Percentiles rank a stretch among this genome's conserved stretches.
These are phyloP conservation scores for Blastobotrys serpentis DNA, from an alignment of 1,139 yeast species.

Conservation along the genomic window DNA sequence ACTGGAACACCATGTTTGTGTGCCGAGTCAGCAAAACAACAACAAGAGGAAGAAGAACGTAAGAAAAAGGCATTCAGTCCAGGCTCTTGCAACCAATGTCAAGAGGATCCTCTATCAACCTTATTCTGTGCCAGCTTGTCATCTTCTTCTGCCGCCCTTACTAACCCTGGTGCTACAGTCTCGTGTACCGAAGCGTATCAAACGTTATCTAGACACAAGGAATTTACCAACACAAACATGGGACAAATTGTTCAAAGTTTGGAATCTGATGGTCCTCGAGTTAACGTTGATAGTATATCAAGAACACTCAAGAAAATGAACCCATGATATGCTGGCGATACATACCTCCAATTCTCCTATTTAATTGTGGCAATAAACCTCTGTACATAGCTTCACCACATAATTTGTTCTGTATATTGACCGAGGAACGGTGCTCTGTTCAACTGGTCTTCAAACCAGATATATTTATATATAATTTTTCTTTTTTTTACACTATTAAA, in stretches of 20 bases:
- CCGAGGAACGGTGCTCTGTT: no score
- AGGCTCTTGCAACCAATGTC: conserved; percentile 76
- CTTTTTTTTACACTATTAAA: conserved; percentile 15
- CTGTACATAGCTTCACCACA: no score
- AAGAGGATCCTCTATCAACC: conserved; percentile 75
- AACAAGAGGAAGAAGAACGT: conserved; percentile 6
- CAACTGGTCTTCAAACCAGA: no score
- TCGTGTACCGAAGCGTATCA: conserved; percentile 84
- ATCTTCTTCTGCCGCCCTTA: conserved; percentile 7
- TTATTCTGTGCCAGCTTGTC: conserved; percentile 75
- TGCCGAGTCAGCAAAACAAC: conserved; percentile 57
- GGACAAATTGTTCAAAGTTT: conserved; percentile 65
- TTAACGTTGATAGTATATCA: conserved; percentile 75
- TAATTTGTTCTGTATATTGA: no score
- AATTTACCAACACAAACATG: conserved; percentile 66
- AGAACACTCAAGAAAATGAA: conserved; percentile 67
- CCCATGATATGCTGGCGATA: conserved; percentile 8
- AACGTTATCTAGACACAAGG: conserved; percentile 72
- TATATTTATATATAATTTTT: no score
- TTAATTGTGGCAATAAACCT: no score
- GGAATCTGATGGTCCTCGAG: conserved; percentile 72
- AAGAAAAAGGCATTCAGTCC: conserved; percentile 39
- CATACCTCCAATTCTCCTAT: neutral
- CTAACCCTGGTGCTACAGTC: conserved; percentile 46
- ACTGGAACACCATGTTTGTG: conserved; percentile 90